Base-by-base conservation (phyloP, 2,329 filamentous ascomycete genomes). In the Colletotrichum sublineola region DNA sequence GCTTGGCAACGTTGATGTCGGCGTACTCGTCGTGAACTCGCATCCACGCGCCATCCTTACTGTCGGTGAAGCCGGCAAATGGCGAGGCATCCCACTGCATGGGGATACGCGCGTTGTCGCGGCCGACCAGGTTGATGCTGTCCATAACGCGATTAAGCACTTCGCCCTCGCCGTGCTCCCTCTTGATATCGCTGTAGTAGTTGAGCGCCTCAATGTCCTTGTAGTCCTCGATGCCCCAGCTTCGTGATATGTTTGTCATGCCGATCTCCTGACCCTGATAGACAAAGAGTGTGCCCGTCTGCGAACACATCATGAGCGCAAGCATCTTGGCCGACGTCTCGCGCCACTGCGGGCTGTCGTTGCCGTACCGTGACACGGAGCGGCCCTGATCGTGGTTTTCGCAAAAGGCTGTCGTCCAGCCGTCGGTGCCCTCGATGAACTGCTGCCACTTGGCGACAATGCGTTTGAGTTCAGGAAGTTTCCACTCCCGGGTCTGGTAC, bases 91-190 rank as follows among this genome's bases (percentile, higher is more conserved):
- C 85, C 92, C 92, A 94, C 74, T 92, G 90, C 82, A 94, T 89
- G 0, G 92, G 92, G 4, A 89, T 86, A n/a, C 92, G 85, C 11
- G 90, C 86, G 77, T 94, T 89, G 78, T 94, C 91, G 42, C 91
- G 84, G 7, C 87, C 90, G 40, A 92, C 86, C 71, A 86, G 84
- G 74, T 90, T 87, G 63, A 93, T 82, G 50, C 88, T 83, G 11
- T 82, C 79, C 75, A 86, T 84, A 0, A 86, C 87, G 48, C 85
- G 82, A 15, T 81, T 82, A 1, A 89, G 79, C 38, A 79, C 80
- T 1, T 67, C 73, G 1, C 74, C 71, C 77, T 86, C 88, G 67
- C 85, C 86, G 75, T 86, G 86, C 65, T 84, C 78, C 12, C 81
- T 82, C 74, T 88, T 86, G 70, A 87, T 82, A 2, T 68, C 74